A percentile compares a stretch with the other conserved stretches of the same genome.
These are phyloP conservation scores for Prinsepia uniflora DNA, from an alignment of 306 rosid species.

Conservation along the genomic window DNA sequence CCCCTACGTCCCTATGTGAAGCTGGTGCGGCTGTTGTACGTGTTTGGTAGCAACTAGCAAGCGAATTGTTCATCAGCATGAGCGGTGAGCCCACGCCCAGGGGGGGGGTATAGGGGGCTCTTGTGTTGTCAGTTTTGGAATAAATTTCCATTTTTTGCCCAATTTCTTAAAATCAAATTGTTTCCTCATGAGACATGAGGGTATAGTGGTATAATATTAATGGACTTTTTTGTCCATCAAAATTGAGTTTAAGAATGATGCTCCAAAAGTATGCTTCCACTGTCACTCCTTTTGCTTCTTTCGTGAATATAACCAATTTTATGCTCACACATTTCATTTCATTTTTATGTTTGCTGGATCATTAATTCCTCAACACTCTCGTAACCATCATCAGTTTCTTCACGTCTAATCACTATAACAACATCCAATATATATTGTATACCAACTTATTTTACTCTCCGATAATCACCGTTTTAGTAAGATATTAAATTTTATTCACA, in stretches of 20 bases:
- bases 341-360: no score
- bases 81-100: neutral
- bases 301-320: slow-evolving; percentile 14
- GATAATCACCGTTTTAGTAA: no score
- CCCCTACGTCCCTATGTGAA: neutral
- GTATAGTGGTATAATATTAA: neutral
- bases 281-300: neutral
- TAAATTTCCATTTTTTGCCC: slow-evolving; percentile 5
- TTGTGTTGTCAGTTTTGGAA: slow-evolving; percentile 15
- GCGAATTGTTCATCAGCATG: no score
- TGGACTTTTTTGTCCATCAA: neutral
- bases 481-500: no score
- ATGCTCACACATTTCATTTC: neutral
- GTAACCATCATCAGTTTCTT: no score
- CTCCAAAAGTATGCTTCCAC: slow-evolving; percentile 5
- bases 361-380: no score
- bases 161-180: slow-evolving; percentile 13
- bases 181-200: neutral
- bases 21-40: no score
- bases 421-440: no score
- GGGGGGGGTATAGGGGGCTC: no score
- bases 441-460: no score
- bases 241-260: neutral
- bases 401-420: no score
- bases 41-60: no score